These are phyloP conservation scores for Hypoxylon subgilvum DNA, from an alignment of 495 filamentous ascomycete genomes.

Conservation along the genomic window DNA sequence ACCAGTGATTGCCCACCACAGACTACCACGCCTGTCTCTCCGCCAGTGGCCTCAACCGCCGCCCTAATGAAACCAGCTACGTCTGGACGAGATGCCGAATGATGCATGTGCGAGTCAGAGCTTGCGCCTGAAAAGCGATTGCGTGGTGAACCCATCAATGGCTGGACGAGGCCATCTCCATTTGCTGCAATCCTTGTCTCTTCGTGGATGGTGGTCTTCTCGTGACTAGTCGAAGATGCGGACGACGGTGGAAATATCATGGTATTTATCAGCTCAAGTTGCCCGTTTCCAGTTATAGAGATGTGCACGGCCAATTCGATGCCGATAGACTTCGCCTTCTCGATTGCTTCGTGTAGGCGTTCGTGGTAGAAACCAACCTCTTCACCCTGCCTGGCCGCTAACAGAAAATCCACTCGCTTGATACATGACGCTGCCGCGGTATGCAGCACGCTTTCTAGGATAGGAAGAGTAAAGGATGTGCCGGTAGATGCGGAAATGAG, in stretches of 20 bases:
- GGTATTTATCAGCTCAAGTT: slow-evolving; percentile 21
- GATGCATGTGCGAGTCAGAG: slow-evolving; percentile 49
- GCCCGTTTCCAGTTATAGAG: slow-evolving; percentile 60
- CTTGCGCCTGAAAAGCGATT: slow-evolving; percentile 41
- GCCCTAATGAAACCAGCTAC: slow-evolving; percentile 51
- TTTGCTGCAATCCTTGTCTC: slow-evolving; percentile 32
- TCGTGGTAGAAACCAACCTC: slow-evolving; percentile 74
- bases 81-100: slow-evolving; percentile 49
- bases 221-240: slow-evolving; percentile 22
- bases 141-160: slow-evolving; percentile 26
- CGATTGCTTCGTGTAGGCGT: slow-evolving; percentile 63
- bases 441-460: slow-evolving; percentile 60
- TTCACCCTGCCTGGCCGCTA: slow-evolving; percentile 71
- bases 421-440: slow-evolving; percentile 58
- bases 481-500: slow-evolving; percentile 65
- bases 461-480: slow-evolving; percentile 62
- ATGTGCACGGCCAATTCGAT: slow-evolving; percentile 55
- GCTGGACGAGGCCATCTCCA: slow-evolving; percentile 19
- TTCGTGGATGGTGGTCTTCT: slow-evolving; percentile 36
- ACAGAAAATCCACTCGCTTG: slow-evolving; percentile 70
- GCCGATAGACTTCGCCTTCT: slow-evolving; percentile 55
- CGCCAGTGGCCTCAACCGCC: slow-evolving; percentile 73
- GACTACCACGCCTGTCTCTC: slow-evolving; percentile 83
- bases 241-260: slow-evolving; percentile 6
- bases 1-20: slow-evolving; percentile 76